Conservation (phyloP, 257 asterid genomes). For the Nemophila menziesii region DNA sequence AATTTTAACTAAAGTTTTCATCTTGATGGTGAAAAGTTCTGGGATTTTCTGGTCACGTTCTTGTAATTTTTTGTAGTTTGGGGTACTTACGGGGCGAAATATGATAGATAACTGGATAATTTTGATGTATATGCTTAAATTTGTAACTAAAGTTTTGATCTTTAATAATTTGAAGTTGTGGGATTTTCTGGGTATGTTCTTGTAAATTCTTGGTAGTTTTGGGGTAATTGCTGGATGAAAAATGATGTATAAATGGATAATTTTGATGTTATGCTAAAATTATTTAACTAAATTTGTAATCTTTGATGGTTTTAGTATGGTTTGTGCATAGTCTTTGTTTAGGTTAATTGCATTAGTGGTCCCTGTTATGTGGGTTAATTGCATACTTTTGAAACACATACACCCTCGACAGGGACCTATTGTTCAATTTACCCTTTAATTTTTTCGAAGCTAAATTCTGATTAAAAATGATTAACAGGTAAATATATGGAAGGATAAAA, state of each 20-base stretch:
- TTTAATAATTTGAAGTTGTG: background rate
- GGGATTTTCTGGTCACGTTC: background rate
- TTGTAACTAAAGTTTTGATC: background rate
- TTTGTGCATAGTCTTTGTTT: too few relatives aligned
- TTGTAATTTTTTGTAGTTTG: background rate
- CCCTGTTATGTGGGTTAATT: too few relatives aligned
- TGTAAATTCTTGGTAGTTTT: background rate
- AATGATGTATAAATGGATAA: too few relatives aligned
- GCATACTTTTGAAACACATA: too few relatives aligned
- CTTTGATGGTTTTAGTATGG: too few relatives aligned
- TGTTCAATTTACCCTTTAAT: too few relatives aligned
- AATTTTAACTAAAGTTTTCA: background rate
- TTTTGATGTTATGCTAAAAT: too few relatives aligned
- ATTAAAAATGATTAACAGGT: conserved; percentile 41
- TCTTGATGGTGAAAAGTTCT: background rate
- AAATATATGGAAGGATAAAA: conserved; percentile 52
- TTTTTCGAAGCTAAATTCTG: too few relatives aligned
- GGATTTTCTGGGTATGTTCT: background rate
- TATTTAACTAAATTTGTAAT: too few relatives aligned
- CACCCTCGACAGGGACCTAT: too few relatives aligned
- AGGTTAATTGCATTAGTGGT: too few relatives aligned
- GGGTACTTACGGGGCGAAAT: background rate
- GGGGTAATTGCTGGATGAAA: background rate
- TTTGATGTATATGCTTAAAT: background rate
- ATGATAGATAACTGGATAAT: background rate